Percentiles rank a stretch among this genome's conserved stretches.
Conservation (phyloP, 2,329 filamentous ascomycete species). For the Claviceps paspali region DNA sequence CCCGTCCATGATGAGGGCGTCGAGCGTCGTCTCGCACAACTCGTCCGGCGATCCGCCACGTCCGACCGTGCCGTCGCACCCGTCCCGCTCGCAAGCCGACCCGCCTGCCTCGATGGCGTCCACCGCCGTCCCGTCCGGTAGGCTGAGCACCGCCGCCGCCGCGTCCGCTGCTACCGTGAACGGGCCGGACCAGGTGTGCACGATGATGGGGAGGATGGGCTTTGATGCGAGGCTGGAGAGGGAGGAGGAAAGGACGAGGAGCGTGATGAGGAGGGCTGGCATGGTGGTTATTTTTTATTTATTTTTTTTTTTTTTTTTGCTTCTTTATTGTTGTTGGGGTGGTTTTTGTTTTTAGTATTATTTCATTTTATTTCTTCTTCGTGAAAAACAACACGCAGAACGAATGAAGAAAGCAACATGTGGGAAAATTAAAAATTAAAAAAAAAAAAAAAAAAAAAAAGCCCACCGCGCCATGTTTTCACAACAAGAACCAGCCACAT, state of each 20-base stretch:
- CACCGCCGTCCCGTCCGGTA: slow-evolving; percentile 22
- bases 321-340: too few species aligned
- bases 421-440: too few species aligned
- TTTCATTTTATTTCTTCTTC: too few species aligned
- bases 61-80: slow-evolving; percentile 39
- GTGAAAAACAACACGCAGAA: too few species aligned
- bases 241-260: slow-evolving; percentile 3
- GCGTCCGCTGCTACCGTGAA: slow-evolving; percentile 37
- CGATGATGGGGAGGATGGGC: slow-evolving; percentile 31
- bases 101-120: slow-evolving; percentile 38
- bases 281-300: too few species aligned
- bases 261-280: not conserved
- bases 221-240: slow-evolving; percentile 14
- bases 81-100: slow-evolving; percentile 32
- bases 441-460: too few species aligned
- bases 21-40: slow-evolving; percentile 40
- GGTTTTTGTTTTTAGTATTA: too few species aligned
- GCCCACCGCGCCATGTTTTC: too few species aligned
- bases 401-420: too few species aligned
- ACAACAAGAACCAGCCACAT: too few species aligned
- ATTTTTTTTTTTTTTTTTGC: not conserved
- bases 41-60: slow-evolving; percentile 41
- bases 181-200: slow-evolving; percentile 40
- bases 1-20: slow-evolving; percentile 45
- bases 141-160: slow-evolving; percentile 25